Base-by-base conservation (phyloP, 2,329 filamentous ascomycete genomes). In the Dothistroma pini region DNA sequence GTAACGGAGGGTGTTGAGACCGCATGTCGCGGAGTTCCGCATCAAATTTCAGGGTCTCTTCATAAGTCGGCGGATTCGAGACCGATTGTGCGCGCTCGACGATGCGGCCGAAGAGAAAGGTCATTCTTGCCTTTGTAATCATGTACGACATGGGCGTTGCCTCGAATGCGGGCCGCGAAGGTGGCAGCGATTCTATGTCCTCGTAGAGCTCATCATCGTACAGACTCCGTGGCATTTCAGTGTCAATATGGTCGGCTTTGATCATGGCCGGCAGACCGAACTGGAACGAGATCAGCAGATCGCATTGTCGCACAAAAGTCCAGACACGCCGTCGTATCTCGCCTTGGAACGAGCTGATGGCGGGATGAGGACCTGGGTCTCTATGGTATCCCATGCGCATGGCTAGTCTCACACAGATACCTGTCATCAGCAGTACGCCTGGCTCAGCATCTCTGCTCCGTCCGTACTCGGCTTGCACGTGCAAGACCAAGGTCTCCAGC, bases 201-300 rank as follows among this genome's bases (percentile, higher is more conserved):
- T 88, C 86, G 52, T 86, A 83, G 44, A 95, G 87, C 66, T 93
- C 90, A 64, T 93, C 89, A 67, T 95, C 90, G 71, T 90, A 90
- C 16, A 93, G 83, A 70, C 93, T 95, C 59, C 86, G 84, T 0
- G 90, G 90, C 6, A 90, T 77, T 67, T 88, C 83, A 0, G 89
- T 88, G 69, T 95, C 91, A 58, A 86, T 91, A 70, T 92, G 87
- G 53, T 88, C 82, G 12, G 88, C 83, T 64, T 89, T 84, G 29
- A 93, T 87, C 82, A 93, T 91, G 4, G 78, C 77, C 22, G 80
- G 81, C 25, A 84, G 66, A 14, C 83, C 83, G 63, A 84, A 79
- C 70, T 91, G 89, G 63, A 90, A 89, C 0, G 90, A 93, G 70
- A 93, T 91, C 58, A 92, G 80, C 11, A 90, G 81, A 72, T 95